Evolutionary conservation across 306 rosid species (phyloP).

Genomic region (Astragalus membranaceus): DNA sequence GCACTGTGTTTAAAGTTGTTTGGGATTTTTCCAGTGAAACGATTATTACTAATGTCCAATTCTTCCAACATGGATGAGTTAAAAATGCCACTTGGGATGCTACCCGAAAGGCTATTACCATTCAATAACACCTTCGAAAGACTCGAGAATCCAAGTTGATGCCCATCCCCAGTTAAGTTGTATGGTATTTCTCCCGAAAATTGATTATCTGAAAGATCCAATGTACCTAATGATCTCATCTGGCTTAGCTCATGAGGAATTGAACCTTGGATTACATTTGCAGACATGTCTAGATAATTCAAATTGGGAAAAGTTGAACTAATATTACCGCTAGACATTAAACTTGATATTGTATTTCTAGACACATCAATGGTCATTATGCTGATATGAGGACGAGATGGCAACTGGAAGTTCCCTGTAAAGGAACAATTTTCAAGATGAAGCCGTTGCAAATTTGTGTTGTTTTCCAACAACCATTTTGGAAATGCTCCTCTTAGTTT

Average conservation of each 20-base stretch:
- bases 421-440: background rate
- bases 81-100: background rate
- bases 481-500: background rate
- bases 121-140: background rate
- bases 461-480: background rate
- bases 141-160: background rate
- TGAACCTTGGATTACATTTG: background rate
- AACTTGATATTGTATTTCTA: background rate
- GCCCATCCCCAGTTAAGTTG: background rate
- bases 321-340: background rate
- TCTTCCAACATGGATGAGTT: background rate
- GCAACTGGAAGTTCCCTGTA: background rate
- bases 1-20: background rate
- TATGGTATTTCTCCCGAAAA: background rate
- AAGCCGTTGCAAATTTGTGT: background rate
- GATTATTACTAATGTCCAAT: conserved; percentile 7
- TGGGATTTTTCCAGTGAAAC: conserved; percentile 6
- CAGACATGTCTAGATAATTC: background rate
- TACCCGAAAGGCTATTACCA: background rate
- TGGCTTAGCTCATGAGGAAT: background rate
- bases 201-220: conserved; percentile 14
- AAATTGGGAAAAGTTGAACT: conserved; percentile 7
- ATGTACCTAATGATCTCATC: background rate
- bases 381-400: background rate
- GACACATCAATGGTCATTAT: background rate